phyloP scores from a whole-genome alignment of 305 asterid species.

The Solanum hybrid region DNA sequence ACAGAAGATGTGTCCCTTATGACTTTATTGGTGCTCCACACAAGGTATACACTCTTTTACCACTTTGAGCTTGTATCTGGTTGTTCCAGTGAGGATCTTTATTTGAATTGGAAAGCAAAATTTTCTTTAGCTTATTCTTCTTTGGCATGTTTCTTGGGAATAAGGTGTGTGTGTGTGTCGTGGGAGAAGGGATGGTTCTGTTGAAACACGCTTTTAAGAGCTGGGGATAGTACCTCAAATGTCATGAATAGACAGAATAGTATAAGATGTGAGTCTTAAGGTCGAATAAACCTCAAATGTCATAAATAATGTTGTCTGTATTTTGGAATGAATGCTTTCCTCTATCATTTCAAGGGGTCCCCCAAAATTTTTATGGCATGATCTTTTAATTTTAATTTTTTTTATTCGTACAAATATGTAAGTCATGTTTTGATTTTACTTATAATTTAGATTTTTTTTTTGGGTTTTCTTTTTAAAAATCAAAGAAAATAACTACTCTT shows the following conservation, averaged over 20 bases:
- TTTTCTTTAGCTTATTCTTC: background rate
- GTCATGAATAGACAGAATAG: background rate
- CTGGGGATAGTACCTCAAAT: background rate
- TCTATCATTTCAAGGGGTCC: background rate
- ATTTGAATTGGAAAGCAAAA: background rate
- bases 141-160: background rate
- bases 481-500: background rate
- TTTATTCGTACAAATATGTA: background rate
- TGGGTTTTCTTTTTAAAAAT: too few species aligned
- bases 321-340: background rate
- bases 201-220: background rate
- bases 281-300: background rate
- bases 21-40: constrained; percentile 90
- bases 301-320: background rate
- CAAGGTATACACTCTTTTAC: constrained; percentile 40
- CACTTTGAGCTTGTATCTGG: background rate
- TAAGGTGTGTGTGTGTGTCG: background rate
- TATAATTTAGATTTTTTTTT: too few species aligned
- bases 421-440: too few species aligned
- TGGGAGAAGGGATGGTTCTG: background rate
- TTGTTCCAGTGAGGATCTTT: background rate
- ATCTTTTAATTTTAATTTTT: too few species aligned
- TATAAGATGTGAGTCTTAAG: background rate
- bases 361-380: too few species aligned
- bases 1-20: constrained; percentile 78